Base-by-base conservation (phyloP, 306 rosid species). In the Inga laurina region DNA sequence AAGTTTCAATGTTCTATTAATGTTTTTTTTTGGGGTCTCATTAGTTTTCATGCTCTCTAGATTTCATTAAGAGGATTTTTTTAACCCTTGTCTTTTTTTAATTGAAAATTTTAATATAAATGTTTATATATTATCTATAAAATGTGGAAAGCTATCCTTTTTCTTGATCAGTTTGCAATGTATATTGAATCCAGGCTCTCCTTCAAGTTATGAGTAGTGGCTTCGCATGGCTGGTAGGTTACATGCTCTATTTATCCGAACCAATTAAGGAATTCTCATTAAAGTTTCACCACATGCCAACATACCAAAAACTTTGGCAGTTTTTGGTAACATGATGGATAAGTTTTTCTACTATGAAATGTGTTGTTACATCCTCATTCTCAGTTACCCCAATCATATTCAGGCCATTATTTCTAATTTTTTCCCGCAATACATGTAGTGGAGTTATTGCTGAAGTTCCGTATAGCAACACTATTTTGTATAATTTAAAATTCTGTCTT, bases 281-380 rank as follows among this genome's bases (percentile, higher is more conserved):
- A 75, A 73, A 82, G 80, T 82, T 82, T 56, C 76, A 65, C 80
- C 84, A 49, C 54, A 75, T 13, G 67, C 80, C 12, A 54, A 64
- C 13, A 75, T 75, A 37, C 80, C 80, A 37, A 51, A 65, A 75
- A 74, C 75, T 4, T 24, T 75, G 13, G 76, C 35, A 64, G 41
- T 46, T 21, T 82, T 82, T 48, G 75, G 84, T 19, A 74, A 66
- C 45, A 75, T 66, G 84, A 81, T 81, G 74, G 70, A 80, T 82
- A 75, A 51, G 79, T 22, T 61, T 51, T 51, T 61, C 34, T 24
- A 65, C 44, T 54, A 46, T 34, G 68, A 32, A 65, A 9, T 49
- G 10, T 49, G 13, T 37, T 48, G 49, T 54, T 24, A 35, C 57
- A 35, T 65, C 34, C 34, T 51, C 27, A 61, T 82, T 66, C 45